Percentiles rank a stretch among this genome's conserved stretches.
These are phyloP conservation scores for Aspergillus saccharolyticus DNA, from an alignment of 495 filamentous ascomycete genomes.

Conservation along the genomic window DNA sequence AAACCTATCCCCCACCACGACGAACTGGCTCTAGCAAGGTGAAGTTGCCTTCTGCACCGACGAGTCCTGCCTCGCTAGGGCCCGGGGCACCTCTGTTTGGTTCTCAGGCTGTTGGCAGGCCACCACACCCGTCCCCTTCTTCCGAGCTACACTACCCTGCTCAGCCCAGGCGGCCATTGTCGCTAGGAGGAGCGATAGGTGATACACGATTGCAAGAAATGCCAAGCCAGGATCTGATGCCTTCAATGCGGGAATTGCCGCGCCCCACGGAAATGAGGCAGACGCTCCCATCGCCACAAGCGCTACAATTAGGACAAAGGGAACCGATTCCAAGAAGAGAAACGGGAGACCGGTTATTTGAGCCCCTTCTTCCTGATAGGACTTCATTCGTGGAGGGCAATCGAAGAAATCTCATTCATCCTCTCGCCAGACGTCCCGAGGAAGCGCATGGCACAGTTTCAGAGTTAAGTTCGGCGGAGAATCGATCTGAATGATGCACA, in stretches of 20 bases:
- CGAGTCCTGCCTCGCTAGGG: constrained; percentile 25
- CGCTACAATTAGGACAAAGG: constrained; percentile 30
- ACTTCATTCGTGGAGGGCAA: constrained; percentile 27
- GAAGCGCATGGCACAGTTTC: constrained; percentile 10
- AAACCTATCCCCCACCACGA: constrained; percentile 43
- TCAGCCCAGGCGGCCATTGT: constrained; percentile 12
- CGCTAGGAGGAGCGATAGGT: constrained; percentile 7
- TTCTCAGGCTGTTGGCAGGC: constrained; percentile 9
- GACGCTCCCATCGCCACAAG: constrained; percentile 30
- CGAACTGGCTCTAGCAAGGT: constrained; percentile 25
- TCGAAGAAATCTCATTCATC: constrained; percentile 21
- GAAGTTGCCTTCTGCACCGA: constrained; percentile 31
- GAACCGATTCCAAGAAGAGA: constrained; percentile 26
- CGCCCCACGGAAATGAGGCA: constrained; percentile 29
- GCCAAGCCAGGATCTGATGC: constrained; percentile 21
- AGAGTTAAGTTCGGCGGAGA: constrained; percentile 15
- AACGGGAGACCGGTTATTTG: constrained; percentile 14
- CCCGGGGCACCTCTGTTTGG: constrained; percentile 4
- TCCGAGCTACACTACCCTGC: constrained; percentile 13
- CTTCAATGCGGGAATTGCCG: constrained; percentile 31
- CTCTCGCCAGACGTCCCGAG: constrained; percentile 11
- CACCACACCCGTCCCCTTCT: constrained; percentile 10
- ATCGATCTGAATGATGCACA: constrained; percentile 17
- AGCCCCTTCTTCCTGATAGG: constrained; percentile 23
- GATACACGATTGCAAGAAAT: constrained; percentile 22